These are phyloP conservation scores for Barbarea vulgaris DNA, from an alignment of 345 rosid genomes.

Conservation along the genomic window DNA sequence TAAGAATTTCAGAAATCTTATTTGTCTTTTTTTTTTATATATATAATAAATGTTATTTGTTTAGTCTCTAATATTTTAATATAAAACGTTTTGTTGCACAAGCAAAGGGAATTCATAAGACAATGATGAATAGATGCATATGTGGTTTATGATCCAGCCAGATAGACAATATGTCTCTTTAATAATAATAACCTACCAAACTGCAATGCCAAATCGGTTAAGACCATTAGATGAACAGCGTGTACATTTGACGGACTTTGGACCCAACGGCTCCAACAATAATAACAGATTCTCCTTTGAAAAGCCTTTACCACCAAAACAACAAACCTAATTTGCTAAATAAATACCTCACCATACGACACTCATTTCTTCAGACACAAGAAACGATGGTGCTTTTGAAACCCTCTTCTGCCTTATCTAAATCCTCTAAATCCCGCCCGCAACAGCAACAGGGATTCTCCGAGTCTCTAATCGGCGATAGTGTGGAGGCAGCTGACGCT, in stretches of 20 bases:
- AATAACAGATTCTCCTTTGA: neutral
- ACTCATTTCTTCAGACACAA: constrained; percentile 4
- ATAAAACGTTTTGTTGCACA: neutral
- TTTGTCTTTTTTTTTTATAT: too few species aligned
- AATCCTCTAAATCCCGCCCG: neutral
- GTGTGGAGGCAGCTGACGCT: constrained; percentile 46
- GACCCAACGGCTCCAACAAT: constrained; percentile 31
- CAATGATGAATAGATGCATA: neutral
- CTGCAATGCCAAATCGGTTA: neutral
- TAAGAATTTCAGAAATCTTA: neutral
- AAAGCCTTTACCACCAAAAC: constrained; percentile 8
- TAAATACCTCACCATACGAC: constrained; percentile 19
- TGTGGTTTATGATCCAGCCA: neutral
- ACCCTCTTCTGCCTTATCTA: constrained; percentile 18
- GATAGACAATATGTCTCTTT: neutral
- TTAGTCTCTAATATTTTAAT: too few species aligned
- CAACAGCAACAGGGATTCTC: constrained; percentile 44
- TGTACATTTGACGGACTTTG: neutral
- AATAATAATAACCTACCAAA: neutral
- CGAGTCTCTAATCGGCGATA: constrained; percentile 52
- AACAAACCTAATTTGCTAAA: constrained; percentile 1
- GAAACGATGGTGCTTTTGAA: constrained; percentile 35
- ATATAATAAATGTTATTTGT: too few species aligned
- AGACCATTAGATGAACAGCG: constrained; percentile 1
- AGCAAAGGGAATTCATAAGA: neutral